Evolutionary conservation across 345 rosid species (phyloP).

Genomic region (Salix arbutifolia): DNA sequence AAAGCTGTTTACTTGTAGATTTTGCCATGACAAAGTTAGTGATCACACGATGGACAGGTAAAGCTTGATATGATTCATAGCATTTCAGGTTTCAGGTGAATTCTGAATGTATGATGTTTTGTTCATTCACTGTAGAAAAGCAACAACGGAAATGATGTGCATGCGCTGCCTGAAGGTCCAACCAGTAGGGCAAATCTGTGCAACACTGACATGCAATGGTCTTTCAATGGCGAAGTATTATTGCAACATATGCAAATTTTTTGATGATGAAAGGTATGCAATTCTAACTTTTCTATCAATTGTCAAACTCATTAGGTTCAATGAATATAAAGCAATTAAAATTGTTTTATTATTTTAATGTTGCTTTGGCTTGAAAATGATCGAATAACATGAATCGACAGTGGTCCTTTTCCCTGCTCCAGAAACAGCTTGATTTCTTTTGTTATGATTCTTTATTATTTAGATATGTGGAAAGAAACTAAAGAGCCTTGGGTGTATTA

Average conservation of each 20-base stretch:
- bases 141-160: conserved; percentile 69
- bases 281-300: not conserved
- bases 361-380: too few species aligned
- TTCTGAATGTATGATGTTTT: conserved; percentile 14
- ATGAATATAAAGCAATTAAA: too few species aligned
- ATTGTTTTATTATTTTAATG: too few species aligned
- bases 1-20: conserved; percentile 57
- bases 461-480: too few species aligned
- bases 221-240: conserved; percentile 59
- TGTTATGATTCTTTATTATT: too few species aligned
- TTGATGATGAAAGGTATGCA: conserved; percentile 80
- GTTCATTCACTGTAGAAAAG: conserved; percentile 43
- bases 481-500: too few species aligned
- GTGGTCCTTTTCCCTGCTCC: too few species aligned
- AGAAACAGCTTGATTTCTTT: too few species aligned
- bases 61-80: not conserved
- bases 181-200: conserved; percentile 48
- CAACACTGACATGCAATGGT: conserved; percentile 47
- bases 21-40: conserved; percentile 71
- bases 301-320: too few species aligned
- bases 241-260: conserved; percentile 86
- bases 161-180: conserved; percentile 60
- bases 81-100: conserved; percentile 7
- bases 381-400: too few species aligned
- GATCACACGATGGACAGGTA: conserved; percentile 72